These are phyloP conservation scores for Torrubiella hemipterigena DNA, from an alignment of 2,329 filamentous ascomycete genomes.

Conservation along the genomic window DNA sequence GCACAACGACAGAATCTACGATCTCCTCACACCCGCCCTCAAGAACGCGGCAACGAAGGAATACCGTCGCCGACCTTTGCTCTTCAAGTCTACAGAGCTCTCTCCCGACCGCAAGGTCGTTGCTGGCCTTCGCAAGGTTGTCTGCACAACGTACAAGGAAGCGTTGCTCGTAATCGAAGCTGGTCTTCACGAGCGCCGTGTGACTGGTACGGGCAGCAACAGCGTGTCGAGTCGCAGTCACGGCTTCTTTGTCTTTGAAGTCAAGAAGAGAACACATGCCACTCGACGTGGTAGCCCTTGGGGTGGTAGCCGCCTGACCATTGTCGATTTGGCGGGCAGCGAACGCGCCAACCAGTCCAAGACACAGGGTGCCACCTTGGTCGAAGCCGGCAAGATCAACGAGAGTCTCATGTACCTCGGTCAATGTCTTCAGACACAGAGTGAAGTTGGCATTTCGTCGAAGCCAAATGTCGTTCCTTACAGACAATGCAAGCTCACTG, in stretches of 20 bases:
- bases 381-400: slow-evolving; percentile 96
- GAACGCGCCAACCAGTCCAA: slow-evolving; percentile 89
- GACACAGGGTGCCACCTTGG: slow-evolving; percentile 82
- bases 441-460: slow-evolving; percentile 58
- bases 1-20: slow-evolving; percentile 96
- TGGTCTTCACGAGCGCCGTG: slow-evolving; percentile 73
- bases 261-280: slow-evolving; percentile 60
- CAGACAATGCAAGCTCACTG: slow-evolving; percentile 75
- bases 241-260: slow-evolving; percentile 90
- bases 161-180: slow-evolving; percentile 84
- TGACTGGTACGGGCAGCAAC: slow-evolving; percentile 86
- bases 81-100: slow-evolving; percentile 85
- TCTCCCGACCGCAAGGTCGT: slow-evolving; percentile 91
- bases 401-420: slow-evolving; percentile 97
- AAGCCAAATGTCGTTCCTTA: slow-evolving; percentile 70
- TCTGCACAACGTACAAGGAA: slow-evolving; percentile 72
- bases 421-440: slow-evolving; percentile 93
- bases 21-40: slow-evolving; percentile 60
- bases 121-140: slow-evolving; percentile 78
- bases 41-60: slow-evolving; percentile 55
- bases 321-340: slow-evolving; percentile 87
- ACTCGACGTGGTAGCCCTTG: slow-evolving; percentile 46
- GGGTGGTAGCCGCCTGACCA: slow-evolving; percentile 68
- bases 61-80: slow-evolving; percentile 61
- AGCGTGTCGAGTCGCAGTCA: slow-evolving; percentile 87